Conservation (phyloP, 805 yeast species). For the Candida oleophila region DNA sequence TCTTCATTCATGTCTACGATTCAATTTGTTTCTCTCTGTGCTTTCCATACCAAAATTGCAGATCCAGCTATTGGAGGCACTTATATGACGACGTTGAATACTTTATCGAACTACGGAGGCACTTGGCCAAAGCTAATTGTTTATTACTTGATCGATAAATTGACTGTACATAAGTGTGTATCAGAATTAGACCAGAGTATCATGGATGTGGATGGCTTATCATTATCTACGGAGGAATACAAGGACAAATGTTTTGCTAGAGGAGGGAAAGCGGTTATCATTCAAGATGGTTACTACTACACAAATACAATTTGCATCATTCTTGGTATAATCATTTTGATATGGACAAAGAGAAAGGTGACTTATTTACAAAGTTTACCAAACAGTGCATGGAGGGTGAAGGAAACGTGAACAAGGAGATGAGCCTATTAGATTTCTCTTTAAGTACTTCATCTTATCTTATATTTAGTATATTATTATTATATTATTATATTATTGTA, state of each 20-base stretch:
- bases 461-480: too few relatives aligned
- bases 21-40: conserved; percentile 90
- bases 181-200: conserved; percentile 1
- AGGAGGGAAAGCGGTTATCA: conserved; percentile 55
- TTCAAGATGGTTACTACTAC: conserved; percentile 80
- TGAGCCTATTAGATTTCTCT: too few relatives aligned
- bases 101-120: conserved; percentile 91
- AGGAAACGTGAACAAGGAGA: neutral
- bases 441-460: too few relatives aligned
- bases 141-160: conserved; percentile 73
- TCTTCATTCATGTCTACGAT: conserved; percentile 93
- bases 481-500: too few relatives aligned
- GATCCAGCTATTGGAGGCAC: conserved; percentile 97
- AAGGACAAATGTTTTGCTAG: conserved; percentile 50
- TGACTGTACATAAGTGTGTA: conserved; percentile 67
- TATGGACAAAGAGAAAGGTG: conserved; percentile 66
- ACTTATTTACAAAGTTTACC: conserved; percentile 70
- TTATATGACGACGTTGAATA: conserved; percentile 93
- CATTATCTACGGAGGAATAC: conserved; percentile 23
- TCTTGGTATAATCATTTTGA: conserved; percentile 64
- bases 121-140: conserved; percentile 94
- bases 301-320: conserved; percentile 72
- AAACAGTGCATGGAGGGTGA: conserved; percentile 69
- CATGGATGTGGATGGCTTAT: neutral
- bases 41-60: conserved; percentile 93